A percentile compares a stretch with the other conserved stretches of the same genome.
These are phyloP conservation scores for Pelargonium fulgidum DNA, from an alignment of 441 rosid species.

Conservation along the genomic window DNA sequence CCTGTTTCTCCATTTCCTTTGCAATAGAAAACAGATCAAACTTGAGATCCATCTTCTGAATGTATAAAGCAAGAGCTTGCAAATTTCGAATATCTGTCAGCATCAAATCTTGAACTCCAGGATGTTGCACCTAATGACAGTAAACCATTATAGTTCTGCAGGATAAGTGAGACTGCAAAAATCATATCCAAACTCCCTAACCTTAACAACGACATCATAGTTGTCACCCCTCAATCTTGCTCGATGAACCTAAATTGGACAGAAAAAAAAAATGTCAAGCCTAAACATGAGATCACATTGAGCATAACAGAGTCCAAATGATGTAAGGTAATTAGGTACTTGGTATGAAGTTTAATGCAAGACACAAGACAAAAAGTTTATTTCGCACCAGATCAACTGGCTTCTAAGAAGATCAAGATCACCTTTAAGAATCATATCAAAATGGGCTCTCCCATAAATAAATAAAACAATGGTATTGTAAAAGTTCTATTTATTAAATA, in stretches of 20 bases:
- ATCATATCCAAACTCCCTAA: constrained; percentile 28
- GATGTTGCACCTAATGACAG: constrained; percentile 77
- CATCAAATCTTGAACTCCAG: constrained; percentile 82
- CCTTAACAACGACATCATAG: constrained; percentile 80
- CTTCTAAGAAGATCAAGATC: not conserved
- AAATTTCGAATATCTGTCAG: constrained; percentile 91
- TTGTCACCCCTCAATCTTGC: constrained; percentile 73
- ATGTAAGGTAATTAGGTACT: not conserved
- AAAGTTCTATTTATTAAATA: too few relatives aligned
- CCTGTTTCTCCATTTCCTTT: constrained; percentile 98
- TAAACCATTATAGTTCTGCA: constrained; percentile 24
- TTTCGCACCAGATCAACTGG: not conserved
- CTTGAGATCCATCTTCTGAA: constrained; percentile 83
- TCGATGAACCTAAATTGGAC: constrained; percentile 55
- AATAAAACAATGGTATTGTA: too few relatives aligned
- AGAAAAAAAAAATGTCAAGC: constrained; percentile 18
- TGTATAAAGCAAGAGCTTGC: constrained; percentile 86
- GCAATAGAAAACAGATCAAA: constrained; percentile 76
- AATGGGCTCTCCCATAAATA: too few relatives aligned
- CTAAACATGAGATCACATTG: not conserved
- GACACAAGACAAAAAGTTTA: not conserved
- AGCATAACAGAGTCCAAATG: not conserved
- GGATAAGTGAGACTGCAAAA: constrained; percentile 13
- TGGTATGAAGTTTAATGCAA: not conserved
- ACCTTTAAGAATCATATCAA: too few relatives aligned